Conservation (phyloP, 305 asterid genomes). For the Fraxinus albicans region DNA sequence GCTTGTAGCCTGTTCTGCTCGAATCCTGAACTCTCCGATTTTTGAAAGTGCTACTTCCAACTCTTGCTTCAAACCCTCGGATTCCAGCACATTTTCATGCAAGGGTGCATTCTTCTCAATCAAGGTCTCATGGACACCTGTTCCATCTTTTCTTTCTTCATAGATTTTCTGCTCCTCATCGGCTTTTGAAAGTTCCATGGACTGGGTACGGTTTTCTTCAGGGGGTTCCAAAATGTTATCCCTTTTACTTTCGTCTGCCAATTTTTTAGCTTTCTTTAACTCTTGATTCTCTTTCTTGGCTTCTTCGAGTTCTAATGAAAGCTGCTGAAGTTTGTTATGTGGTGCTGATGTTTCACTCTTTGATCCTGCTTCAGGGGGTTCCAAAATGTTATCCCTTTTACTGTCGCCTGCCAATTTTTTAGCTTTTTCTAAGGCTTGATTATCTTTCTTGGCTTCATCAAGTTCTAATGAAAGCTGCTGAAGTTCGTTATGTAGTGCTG, state of each 20-base stretch:
- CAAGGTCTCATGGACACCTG: not conserved
- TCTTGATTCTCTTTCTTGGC: conserved; percentile 36
- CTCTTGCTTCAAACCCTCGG: conserved; percentile 23
- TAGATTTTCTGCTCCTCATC: not conserved
- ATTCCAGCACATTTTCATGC: not conserved
- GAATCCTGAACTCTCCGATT: conserved; percentile 30
- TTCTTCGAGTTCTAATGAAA: conserved; percentile 49
- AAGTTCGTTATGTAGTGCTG: conserved; percentile 41
- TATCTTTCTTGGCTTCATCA: conserved; percentile 45
- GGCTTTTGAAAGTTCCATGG: not conserved
- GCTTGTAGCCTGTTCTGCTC: conserved; percentile 50
- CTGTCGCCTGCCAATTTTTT: conserved; percentile 17
- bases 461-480: conserved; percentile 53
- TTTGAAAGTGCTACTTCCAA: conserved; percentile 24
- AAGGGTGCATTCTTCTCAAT: not conserved
- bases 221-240: not conserved
- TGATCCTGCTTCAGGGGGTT: conserved; percentile 18
- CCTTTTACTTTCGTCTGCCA: conserved; percentile 22
- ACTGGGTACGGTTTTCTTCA: not conserved
- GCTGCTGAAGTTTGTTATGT: conserved; percentile 47
- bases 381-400: not conserved
- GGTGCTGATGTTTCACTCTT: conserved; percentile 45
- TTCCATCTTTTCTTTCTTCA: not conserved
- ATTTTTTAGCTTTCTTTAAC: conserved; percentile 27
- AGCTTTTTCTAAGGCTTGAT: conserved; percentile 29